Percentiles rank a stretch among this genome's conserved stretches.
These are phyloP conservation scores for Pilatotrama ljubarskyi DNA, from an alignment of 768 basidiomycete species.

Conservation along the genomic window DNA sequence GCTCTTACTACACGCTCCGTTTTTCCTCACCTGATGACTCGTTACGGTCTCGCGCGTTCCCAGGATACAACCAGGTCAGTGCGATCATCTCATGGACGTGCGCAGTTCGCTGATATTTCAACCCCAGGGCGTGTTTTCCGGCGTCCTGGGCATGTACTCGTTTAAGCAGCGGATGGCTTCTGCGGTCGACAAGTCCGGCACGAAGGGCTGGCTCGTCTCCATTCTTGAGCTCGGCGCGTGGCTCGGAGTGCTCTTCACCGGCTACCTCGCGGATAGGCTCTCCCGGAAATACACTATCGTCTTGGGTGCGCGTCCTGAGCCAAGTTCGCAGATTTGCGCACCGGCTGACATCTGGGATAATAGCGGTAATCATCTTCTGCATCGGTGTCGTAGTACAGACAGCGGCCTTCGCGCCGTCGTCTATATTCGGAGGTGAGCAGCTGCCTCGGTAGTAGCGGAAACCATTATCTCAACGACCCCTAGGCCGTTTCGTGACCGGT, in stretches of 20 bases:
- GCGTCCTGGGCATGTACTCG: conserved; percentile 61
- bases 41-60: background rate
- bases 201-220: conserved; percentile 72
- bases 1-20: conserved; percentile 7
- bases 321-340: background rate
- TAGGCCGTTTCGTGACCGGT: conserved; percentile 74
- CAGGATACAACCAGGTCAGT: conserved; percentile 68
- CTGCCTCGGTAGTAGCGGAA: background rate
- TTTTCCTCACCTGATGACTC: background rate
- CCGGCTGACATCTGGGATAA: background rate
- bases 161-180: conserved; percentile 57
- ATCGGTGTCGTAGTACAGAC: conserved; percentile 77
- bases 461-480: background rate
- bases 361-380: conserved; percentile 31
- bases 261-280: conserved; percentile 70
- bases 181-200: conserved; percentile 50
- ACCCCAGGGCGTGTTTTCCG: conserved; percentile 69
- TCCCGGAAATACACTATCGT: conserved; percentile 75
- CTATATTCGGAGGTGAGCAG: conserved; percentile 61
- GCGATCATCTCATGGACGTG: background rate
- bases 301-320: conserved; percentile 40
- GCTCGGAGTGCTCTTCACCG: conserved; percentile 72
- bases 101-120: conserved; percentile 11
- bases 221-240: conserved; percentile 78
- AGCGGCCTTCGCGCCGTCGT: conserved; percentile 52